A percentile compares a stretch with the other conserved stretches of the same genome.
Conservation (phyloP, 2,329 filamentous ascomycete genomes). For the Calycina herbarum region DNA sequence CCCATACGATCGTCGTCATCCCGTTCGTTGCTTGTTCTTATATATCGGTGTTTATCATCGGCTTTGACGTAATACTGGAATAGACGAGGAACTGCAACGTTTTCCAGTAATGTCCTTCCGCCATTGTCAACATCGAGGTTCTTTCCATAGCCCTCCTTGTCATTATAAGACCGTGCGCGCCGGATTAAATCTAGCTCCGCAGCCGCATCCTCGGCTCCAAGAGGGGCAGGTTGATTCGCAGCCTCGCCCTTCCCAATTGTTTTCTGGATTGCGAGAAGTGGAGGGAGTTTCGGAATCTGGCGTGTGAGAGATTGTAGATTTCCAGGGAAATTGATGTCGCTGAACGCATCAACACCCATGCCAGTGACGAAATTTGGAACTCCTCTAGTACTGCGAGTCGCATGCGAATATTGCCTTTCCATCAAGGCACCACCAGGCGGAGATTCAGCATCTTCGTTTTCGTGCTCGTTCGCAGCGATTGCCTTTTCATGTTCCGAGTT, state of each 20-base stretch:
- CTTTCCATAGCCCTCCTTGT: conserved; percentile 31
- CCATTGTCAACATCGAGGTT: conserved; percentile 37
- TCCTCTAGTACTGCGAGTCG: conserved; percentile 61
- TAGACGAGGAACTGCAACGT: conserved; percentile 24
- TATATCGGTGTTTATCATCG: conserved; percentile 18
- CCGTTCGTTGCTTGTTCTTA: conserved; percentile 11
- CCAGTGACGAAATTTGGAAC: conserved; percentile 53
- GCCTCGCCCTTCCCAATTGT: conserved; percentile 29
- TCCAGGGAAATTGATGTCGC: conserved; percentile 58
- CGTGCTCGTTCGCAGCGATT: conserved; percentile 52
- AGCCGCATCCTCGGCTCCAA: conserved; percentile 30
- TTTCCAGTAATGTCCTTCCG: conserved; percentile 28
- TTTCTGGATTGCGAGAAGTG: conserved; percentile 30
- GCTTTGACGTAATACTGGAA: conserved; percentile 25
- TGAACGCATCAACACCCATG: conserved; percentile 59
- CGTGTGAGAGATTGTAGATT: conserved; percentile 46
- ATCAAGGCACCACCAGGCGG: conserved; percentile 54
- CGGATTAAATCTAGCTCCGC: conserved; percentile 36
- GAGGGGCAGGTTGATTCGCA: conserved; percentile 25
- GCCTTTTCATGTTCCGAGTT: conserved; percentile 47
- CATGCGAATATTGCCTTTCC: conserved; percentile 65
- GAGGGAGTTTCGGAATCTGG: conserved; percentile 37
- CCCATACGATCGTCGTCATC: conserved; percentile 18
- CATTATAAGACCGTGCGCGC: conserved; percentile 33
- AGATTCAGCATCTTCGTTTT: conserved; percentile 50